Base-by-base conservation (phyloP, 106 monocot genomes). In the Dendrobium chrysotoxum region DNA sequence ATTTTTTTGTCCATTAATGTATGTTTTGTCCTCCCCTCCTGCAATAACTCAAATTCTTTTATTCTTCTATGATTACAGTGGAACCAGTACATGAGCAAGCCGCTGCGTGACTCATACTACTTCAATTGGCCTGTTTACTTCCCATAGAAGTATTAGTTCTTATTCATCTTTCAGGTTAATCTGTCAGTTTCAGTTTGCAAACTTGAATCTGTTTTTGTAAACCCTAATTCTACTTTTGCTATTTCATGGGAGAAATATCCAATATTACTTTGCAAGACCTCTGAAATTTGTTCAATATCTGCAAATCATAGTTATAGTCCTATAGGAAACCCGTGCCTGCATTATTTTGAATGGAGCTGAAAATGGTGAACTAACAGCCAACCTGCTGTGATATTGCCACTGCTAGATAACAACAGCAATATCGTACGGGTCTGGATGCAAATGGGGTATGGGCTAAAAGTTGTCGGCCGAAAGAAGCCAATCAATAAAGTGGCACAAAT, bases 71-170 rank as follows among this genome's bases (percentile, higher is more conserved):
- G 31, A 28, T 47, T 44, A 21, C 89, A 94, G 94, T 94, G 94
- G 94, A 94, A 94, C 86, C 72, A 89, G 75, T 50, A 50, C 50
- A 89, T 85, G 91, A 85, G 75, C 75, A 91, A 86, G 85, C 66
- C 87, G 2, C 18, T 88, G 53, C 89, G 91, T 11, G 89, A 91
- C 1, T 86, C 87, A 0, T 94, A 94, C 86, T 91, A 91, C 89
- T 80, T 21, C 86, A 94, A 94, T 85, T 91, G 91, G 89, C 94
- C 91, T 28, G 86, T 89, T 44, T 94, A 89, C 84, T 94, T 94
- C 80, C 64, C 87, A 16, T 90, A 87, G 71, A 72, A 54, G 26
- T 45, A 76, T 47, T 50, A 40, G 2, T 47, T 46, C 47, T 28
- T n/a, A 5, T 74, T 40, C n/a, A 42, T 20, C 74, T 42, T 74